Percentiles rank a stretch among this genome's conserved stretches.
Evolutionary conservation across 139 green algal species (phyloP).

Genomic region (Chlamydomonas eustigma): DNA sequence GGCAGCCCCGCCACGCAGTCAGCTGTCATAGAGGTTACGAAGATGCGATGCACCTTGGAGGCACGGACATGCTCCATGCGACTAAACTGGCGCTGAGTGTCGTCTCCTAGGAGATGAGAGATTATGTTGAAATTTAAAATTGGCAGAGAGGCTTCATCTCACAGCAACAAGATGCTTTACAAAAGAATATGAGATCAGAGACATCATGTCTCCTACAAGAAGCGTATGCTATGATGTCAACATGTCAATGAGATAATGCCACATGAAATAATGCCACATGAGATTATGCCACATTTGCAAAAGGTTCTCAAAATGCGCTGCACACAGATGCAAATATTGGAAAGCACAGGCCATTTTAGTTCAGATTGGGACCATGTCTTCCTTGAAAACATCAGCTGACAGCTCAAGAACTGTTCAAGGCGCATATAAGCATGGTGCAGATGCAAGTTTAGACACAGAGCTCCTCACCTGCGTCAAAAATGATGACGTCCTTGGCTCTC

Average conservation of each 20-base stretch:
- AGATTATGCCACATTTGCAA: neutral
- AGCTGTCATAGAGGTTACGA: slow-evolving; percentile 58
- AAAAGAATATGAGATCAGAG: too few species aligned
- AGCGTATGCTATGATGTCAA: too few species aligned
- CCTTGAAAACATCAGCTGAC: neutral
- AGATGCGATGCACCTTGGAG: slow-evolving; percentile 69
- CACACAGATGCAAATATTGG: neutral
- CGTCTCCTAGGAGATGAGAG: slow-evolving; percentile 56
- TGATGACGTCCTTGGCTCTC: slow-evolving; percentile 53
- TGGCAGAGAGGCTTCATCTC: too few species aligned
- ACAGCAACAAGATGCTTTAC: too few species aligned
- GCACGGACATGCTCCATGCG: slow-evolving; percentile 38
- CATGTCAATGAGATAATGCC: too few species aligned
- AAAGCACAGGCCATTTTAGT: too few species aligned
- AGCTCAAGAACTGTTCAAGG: neutral
- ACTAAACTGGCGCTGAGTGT: slow-evolving; percentile 67
- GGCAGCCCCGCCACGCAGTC: slow-evolving; percentile 45
- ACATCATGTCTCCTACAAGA: too few species aligned
- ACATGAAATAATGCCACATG: too few species aligned
- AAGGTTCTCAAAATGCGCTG: neutral
- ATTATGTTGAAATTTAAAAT: too few species aligned
- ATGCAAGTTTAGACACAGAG: neutral
- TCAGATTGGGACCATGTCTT: too few species aligned
- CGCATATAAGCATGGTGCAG: neutral
- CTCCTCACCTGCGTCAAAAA: slow-evolving; percentile 68